Evolutionary conservation across 306 rosid genomes (phyloP), one percentile per base, ranked within the genome.

Genomic region (Potentilla sterilis): DNA sequence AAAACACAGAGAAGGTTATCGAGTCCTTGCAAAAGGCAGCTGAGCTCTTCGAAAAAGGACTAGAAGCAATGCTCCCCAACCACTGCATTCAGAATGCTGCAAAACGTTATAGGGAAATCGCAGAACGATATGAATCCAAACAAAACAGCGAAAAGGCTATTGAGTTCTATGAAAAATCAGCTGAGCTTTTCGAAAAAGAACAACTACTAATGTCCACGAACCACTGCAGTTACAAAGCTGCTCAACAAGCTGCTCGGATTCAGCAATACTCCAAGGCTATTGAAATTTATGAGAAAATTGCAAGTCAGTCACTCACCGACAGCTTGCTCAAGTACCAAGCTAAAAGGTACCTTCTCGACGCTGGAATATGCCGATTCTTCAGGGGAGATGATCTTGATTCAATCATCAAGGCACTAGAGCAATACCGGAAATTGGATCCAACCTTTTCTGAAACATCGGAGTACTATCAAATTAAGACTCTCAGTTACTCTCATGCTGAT

Each of bases 151-250:
- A 21, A 6, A 10, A 22, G 28, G 7, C 64, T 22, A 24, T 24
- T 1, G 16, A 57, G 64, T 22, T 9, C 35, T 57, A 88, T 74
- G 91, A 88, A 76, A 87, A 87, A 66, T 76, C 97, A 68, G 92
- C 93, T 69, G 93, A 89, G 69, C 84, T 89, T 83, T 89, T 76
- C 67, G 89, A 89, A 85, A 87, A 78, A 67, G 97, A 85, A 81
- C 96, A 87, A 66, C 88, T 86, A n/a, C 73, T 87, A 52, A 84
- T 88, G 61, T 74, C 90, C 62, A 93, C 93, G 24, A 88, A 85
- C 77, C 91, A 89, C 71, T 88, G 93, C 92, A 92, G 88, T 85
- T 92, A 83, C 76, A 92, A 92, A 77, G 92, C 90, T 51, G 93
- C 97, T 38, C 96, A 89, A 49, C 88, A 81, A 67, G 85, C 93